These are phyloP conservation scores for Auricularia sp. DNA, from an alignment of 768 basidiomycete genomes.

Conservation along the genomic window DNA sequence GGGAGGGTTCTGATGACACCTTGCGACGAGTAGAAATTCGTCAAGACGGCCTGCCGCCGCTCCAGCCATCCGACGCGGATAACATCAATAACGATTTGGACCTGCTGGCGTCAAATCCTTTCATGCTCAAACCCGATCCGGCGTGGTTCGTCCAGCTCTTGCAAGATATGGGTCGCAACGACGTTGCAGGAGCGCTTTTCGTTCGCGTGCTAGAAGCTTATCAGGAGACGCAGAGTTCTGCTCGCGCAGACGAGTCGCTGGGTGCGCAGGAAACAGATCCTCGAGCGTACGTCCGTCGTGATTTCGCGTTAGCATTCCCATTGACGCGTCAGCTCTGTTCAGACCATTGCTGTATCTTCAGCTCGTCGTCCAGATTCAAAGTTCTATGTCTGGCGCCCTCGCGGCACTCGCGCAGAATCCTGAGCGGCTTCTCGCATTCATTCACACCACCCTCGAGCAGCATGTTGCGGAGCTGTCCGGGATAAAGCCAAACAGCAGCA, in stretches of 20 bases:
- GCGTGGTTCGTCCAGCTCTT: slow-evolving; percentile 55
- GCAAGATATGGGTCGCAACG: slow-evolving; percentile 51
- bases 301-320: not conserved
- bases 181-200: slow-evolving; percentile 65
- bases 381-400: slow-evolving; percentile 42
- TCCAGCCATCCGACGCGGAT: not conserved
- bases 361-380: slow-evolving; percentile 73
- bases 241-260: slow-evolving; percentile 6
- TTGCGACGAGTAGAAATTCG: slow-evolving; percentile 27
- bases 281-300: slow-evolving; percentile 30
- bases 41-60: slow-evolving; percentile 1
- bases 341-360: slow-evolving; percentile 70
- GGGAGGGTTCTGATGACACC: slow-evolving; percentile 46
- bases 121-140: slow-evolving; percentile 71
- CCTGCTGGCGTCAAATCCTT: slow-evolving; percentile 42
- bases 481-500: not conserved
- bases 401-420: slow-evolving; percentile 32
- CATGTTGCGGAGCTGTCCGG: not conserved
- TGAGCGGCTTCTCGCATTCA: slow-evolving; percentile 67
- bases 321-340: slow-evolving; percentile 5
- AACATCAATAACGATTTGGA: slow-evolving; percentile 29
- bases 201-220: slow-evolving; percentile 65
- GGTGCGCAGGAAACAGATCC: slow-evolving; percentile 33
- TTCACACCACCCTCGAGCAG: slow-evolving; percentile 61
- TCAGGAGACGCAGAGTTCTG: slow-evolving; percentile 30